Base-by-base conservation (phyloP, 176 grass and related monocot genomes). In the Aechmea fasciata region DNA sequence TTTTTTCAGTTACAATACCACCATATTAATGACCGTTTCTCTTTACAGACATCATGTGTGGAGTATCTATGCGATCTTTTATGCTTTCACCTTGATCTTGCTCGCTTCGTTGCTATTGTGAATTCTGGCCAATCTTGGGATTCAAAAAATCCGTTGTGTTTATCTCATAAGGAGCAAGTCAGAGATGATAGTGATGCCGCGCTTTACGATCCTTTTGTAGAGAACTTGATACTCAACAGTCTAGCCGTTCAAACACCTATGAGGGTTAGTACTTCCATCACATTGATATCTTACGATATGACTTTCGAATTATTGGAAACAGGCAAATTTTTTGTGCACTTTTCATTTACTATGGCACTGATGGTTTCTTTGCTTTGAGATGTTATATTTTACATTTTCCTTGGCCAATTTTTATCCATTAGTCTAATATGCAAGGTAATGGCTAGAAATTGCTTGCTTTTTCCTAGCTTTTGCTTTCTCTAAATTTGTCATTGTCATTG, bases 171-270 rank as follows among this genome's bases (percentile, higher is more conserved):
- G 54, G 78, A 79, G 50, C 77, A 85, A 71, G 73, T 73, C 81
- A 74, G 49, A 65, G 77, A 74, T 81, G 83, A 73, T 67, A 67
- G 72, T 55, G 67, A 66, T 67, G 77, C 64, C 73, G 86, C 74
- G 63, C 81, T 83, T 78, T 67, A 75, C 72, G 93, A 96, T 49
- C 76, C 88, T 83, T 96, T 96, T 87, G 93, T 92, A 26, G 89
- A 96, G 71, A 96, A 96, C 73, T 81, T 96, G 70, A 89, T 96
- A 87, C 93, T 92, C 72, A 86, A 96, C 71, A 82, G 84, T 61
- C 48, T 96, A 78, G 85, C 85, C 63, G 86, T 92, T 73, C 93
- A 92, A 83, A 85, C 89, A 71, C 88, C 93, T 68, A 92, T 96
- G 70, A 96, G 77, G 80, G 89, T 91, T 68, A 76, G 81, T 81